These are phyloP conservation scores for Talaromyces sp. DNA, from an alignment of 2,329 filamentous ascomycete genomes.

Conservation along the genomic window DNA sequence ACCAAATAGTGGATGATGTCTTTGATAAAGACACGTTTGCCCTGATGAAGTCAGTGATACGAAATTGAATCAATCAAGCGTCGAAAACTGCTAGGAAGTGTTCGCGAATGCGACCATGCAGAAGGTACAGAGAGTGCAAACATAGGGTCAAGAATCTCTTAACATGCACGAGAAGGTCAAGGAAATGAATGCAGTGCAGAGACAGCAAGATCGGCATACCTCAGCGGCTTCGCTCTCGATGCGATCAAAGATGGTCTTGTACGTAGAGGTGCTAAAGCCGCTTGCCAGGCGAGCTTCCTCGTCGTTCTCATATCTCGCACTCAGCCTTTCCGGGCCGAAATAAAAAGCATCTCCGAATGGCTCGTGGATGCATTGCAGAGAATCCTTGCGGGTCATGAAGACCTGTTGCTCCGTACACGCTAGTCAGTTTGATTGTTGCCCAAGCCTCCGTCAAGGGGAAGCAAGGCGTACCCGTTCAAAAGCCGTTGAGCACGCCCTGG, in stretches of 20 bases:
- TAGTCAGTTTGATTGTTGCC: constrained; percentile 2
- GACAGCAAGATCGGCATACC: constrained; percentile 54
- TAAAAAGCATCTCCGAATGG: constrained; percentile 97
- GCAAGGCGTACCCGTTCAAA: constrained; percentile 76
- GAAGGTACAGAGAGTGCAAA: not conserved
- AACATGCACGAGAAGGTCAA: not conserved
- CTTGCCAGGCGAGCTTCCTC: constrained; percentile 47
- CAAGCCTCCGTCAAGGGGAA: not conserved
- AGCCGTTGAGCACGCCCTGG: constrained; percentile 90
- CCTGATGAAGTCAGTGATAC: constrained; percentile 54
- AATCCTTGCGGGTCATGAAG: constrained; percentile 90
- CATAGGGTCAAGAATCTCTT: not conserved
- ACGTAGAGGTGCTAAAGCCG: constrained; percentile 48
- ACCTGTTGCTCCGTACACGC: constrained; percentile 60
- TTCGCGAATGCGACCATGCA: not conserved
- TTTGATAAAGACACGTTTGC: constrained; percentile 95
- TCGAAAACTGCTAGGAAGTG: not conserved
- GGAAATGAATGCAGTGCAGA: not conserved
- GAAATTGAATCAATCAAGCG: not conserved
- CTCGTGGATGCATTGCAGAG: constrained; percentile 82
- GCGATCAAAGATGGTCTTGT: constrained; percentile 67
- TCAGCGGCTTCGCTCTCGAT: constrained; percentile 71
- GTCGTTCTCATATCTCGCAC: constrained; percentile 74
- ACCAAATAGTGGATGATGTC: constrained; percentile 94
- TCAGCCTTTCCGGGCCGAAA: constrained; percentile 86